Conservation (phyloP, 192 early-diverging fungal genomes). For the Coemansia sp. region DNA sequence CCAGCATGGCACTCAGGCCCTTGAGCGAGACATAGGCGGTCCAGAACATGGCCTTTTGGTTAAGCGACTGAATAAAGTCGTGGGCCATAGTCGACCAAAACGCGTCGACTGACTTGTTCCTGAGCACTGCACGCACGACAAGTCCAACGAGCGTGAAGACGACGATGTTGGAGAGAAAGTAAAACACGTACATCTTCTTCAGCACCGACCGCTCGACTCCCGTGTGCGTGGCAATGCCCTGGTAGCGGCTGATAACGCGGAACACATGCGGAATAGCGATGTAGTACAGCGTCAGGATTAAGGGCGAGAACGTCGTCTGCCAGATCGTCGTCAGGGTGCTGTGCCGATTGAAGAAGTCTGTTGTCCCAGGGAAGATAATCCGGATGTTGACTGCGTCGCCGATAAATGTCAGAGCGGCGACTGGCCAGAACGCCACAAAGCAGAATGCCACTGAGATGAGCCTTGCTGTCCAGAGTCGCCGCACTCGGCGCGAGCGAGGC, state of each 20-base stretch:
- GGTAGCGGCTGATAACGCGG: slow-evolving; percentile 62
- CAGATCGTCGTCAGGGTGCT: slow-evolving; percentile 61
- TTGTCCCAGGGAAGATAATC: slow-evolving; percentile 57
- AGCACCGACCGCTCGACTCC: slow-evolving; percentile 70
- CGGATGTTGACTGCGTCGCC: slow-evolving; percentile 63
- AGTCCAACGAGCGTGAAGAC: slow-evolving; percentile 61
- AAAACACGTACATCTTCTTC: slow-evolving; percentile 73
- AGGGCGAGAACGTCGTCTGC: slow-evolving; percentile 66
- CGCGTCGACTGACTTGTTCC: slow-evolving; percentile 30
- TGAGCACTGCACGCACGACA: slow-evolving; percentile 48
- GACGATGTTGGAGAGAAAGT: slow-evolving; percentile 69
- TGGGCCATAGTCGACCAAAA: slow-evolving; percentile 43
- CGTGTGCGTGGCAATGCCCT: slow-evolving; percentile 72
- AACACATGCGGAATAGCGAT: slow-evolving; percentile 67
- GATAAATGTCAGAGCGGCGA: slow-evolving; percentile 61
- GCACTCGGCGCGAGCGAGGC: slow-evolving; percentile 54
- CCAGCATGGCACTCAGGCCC: slow-evolving; percentile 65
- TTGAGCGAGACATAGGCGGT: slow-evolving; percentile 72
- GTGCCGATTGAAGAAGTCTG: slow-evolving; percentile 53
- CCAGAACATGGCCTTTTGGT: slow-evolving; percentile 67
- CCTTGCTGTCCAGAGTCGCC: slow-evolving; percentile 40
- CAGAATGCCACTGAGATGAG: slow-evolving; percentile 60
- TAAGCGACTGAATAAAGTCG: slow-evolving; percentile 47
- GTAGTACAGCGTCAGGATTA: slow-evolving; percentile 68
- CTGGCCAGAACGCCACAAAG: slow-evolving; percentile 71